Conservation (phyloP, 1,284 basidiomycete species). For the Ceratobasidium sp. region DNA sequence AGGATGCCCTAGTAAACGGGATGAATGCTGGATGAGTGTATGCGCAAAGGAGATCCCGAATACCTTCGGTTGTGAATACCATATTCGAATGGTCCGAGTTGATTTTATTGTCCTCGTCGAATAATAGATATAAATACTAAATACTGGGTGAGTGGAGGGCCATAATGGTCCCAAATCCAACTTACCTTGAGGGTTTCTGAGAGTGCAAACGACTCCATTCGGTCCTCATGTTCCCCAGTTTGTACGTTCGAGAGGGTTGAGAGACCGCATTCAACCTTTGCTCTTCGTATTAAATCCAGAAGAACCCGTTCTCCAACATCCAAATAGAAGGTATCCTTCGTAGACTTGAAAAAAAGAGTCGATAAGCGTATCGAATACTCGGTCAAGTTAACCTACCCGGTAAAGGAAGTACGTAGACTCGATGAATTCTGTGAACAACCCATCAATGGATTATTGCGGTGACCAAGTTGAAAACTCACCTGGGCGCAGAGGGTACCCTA, state of each 20-base stretch:
- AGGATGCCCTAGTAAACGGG: conserved; percentile 65
- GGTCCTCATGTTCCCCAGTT: conserved; percentile 80
- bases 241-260: conserved; percentile 80
- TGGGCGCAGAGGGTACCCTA: conserved; percentile 84
- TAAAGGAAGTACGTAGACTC: conserved; percentile 96
- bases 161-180: conserved; percentile 18
- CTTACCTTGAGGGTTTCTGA: conserved; percentile 88
- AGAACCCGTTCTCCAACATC: conserved; percentile 86
- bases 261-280: conserved; percentile 85
- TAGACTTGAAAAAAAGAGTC: conserved; percentile 65
- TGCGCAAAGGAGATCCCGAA: not conserved
- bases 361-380: not conserved
- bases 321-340: conserved; percentile 87
- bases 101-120: conserved; percentile 81
- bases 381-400: conserved; percentile 60
- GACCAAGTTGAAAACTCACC: conserved; percentile 54
- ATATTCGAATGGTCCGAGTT: conserved; percentile 78
- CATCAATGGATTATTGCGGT: conserved; percentile 23
- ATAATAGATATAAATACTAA: conserved; percentile 89
- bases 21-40: not conserved
- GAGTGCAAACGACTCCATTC: conserved; percentile 92
- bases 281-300: conserved; percentile 71
- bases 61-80: conserved; percentile 87
- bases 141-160: conserved; percentile 5
- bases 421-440: conserved; percentile 69